Evolutionary conservation across 1,284 basidiomycete genomes (phyloP), one percentile per base, ranked within the genome.

Genomic region (Trametes polyzona): DNA sequence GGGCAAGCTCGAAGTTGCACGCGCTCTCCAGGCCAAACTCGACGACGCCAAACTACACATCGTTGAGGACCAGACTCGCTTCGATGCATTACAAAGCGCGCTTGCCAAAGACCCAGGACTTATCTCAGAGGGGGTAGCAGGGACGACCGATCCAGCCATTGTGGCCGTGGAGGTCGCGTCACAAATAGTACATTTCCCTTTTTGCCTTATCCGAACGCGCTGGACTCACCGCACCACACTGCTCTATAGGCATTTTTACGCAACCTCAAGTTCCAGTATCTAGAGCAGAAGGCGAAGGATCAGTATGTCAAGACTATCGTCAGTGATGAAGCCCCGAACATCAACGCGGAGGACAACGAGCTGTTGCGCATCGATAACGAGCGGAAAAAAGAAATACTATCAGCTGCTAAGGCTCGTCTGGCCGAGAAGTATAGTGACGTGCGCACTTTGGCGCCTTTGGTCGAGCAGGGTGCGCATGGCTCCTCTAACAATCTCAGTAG

Each of bases 231-330:
- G 29, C 42, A 39, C 17, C 24, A 7, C 5, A 9, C n/a, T n/a
- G 21, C 9, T 17, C 3, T 19, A 9, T 14, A 93, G 90, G 80
- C 87, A 3, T 90, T 87, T 68, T 79, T 95, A 37, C 80, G 89
- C n/a, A 88, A 90, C 64, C 81, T 94, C 23, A 95, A 95, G 71
- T 92, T 92, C 67, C 88, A 89, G 61, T 93, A 92, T 66, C 76
- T 94, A 21, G 92, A 95, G 66, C 90, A 93, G 71, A 91, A 93
- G 64, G 90, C 93, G 3, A 95, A 95, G 70, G 84, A 92, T 62
- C 86, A 88, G 70, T 95, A 94, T 67, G 80, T 94, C 66, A 88
- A 88, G 68, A 86, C 84, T 0, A 93, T 95, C 63, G 88, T 93
- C 47, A 90, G 87, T 68, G 88, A 91, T 59, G 88, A 92, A 57